phyloP scores from a whole-genome alignment of 805 yeast species.

The Peterozyma xylosa region DNA sequence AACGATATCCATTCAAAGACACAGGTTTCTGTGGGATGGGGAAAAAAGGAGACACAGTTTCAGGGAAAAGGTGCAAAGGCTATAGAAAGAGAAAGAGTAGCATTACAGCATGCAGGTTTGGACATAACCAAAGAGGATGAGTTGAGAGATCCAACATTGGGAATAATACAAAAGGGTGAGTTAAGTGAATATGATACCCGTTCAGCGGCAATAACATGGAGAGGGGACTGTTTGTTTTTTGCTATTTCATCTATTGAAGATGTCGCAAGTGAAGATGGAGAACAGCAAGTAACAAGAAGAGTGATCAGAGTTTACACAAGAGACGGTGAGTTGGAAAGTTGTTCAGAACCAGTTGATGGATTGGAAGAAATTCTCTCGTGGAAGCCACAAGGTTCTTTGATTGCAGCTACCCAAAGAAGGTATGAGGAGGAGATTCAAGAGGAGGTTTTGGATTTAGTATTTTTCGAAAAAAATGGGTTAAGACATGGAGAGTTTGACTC shows the following conservation, averaged over 20 bases:
- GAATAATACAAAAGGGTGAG: conserved; percentile 62
- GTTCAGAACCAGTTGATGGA: conserved; percentile 84
- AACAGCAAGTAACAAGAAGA: conserved; percentile 44
- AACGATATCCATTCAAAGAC: conserved; percentile 57
- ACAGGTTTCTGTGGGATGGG: conserved; percentile 98
- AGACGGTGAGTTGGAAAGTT: conserved; percentile 71
- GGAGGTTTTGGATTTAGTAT: conserved; percentile 47
- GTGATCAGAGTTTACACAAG: conserved; percentile 78
- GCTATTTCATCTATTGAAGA: conserved; percentile 59
- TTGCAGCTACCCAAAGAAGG: conserved; percentile 74
- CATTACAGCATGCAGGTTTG: conserved; percentile 59
- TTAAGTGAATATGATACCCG: conserved; percentile 47
- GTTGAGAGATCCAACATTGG: conserved; percentile 84
- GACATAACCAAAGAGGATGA: conserved; percentile 52
- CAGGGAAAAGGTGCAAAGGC: conserved; percentile 89
- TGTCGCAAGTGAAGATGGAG: conserved; percentile 25
- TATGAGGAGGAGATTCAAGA: conserved; percentile 42
- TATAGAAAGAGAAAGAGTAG: conserved; percentile 52
- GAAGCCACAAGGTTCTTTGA: conserved; percentile 86
- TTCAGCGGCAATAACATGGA: conserved; percentile 65
- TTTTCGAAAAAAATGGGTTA: conserved; percentile 90
- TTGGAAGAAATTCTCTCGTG: conserved; percentile 70
- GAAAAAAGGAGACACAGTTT: conserved; percentile 93
- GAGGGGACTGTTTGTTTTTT: conserved; percentile 89
- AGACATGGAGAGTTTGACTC: conserved; percentile 81